These are phyloP conservation scores for Stagonosporopsis tanaceti DNA, from an alignment of 2,329 filamentous ascomycete species.

Conservation along the genomic window DNA sequence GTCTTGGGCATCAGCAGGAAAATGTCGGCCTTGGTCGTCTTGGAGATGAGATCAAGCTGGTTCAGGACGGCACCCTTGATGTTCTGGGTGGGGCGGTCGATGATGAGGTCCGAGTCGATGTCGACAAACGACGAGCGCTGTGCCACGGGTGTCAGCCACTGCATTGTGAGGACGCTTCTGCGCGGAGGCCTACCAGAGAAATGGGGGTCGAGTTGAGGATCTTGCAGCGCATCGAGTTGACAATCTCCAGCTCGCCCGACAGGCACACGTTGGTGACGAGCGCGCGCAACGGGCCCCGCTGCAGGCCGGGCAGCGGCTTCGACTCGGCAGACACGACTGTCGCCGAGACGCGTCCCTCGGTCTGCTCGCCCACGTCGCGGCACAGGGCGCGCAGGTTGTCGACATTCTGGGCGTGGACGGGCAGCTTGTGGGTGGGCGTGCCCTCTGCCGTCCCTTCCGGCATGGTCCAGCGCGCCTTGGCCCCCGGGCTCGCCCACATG, in stretches of 20 bases:
- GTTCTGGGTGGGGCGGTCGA: constrained; percentile 73
- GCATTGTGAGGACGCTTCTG: constrained; percentile 24
- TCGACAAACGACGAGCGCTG: constrained; percentile 94
- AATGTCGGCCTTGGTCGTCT: constrained; percentile 92
- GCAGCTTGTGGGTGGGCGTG: constrained; percentile 84
- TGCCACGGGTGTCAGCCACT: constrained; percentile 33
- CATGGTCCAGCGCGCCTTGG: constrained; percentile 91
- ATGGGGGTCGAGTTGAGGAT: constrained; percentile 93
- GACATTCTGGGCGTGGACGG: constrained; percentile 89
- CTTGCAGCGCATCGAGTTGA: constrained; percentile 87
- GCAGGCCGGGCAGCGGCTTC: constrained; percentile 64
- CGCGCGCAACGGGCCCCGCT: constrained; percentile 58
- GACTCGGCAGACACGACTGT: constrained; percentile 84
- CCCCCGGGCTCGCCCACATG: constrained; percentile 87
- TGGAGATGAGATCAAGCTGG: constrained; percentile 85
- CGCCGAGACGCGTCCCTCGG: constrained; percentile 74
- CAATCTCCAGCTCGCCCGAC: constrained; percentile 84
- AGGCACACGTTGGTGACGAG: constrained; percentile 85
- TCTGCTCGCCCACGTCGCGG: constrained; percentile 76
- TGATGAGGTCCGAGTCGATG: constrained; percentile 88
- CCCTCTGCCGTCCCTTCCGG: constrained; percentile 85
- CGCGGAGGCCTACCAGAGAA: constrained; percentile 73
- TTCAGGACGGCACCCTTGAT: constrained; percentile 80
- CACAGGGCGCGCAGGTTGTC: constrained; percentile 81
- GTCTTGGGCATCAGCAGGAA: constrained; percentile 93